Base-by-base conservation (phyloP, 768 basidiomycete genomes). In the Rubroboletus satanas region DNA sequence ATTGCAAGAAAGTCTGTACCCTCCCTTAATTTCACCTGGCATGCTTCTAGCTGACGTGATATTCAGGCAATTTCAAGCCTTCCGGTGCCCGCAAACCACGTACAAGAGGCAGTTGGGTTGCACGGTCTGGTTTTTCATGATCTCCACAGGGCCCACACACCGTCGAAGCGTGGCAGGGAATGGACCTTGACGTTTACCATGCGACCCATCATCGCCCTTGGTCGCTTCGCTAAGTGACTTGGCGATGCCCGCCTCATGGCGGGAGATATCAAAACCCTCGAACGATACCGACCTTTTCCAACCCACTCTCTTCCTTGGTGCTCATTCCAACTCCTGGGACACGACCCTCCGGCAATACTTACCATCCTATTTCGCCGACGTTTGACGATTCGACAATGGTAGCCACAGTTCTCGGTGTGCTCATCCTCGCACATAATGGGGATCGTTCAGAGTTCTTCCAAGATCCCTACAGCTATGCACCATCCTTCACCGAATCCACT, bases 371-470 rank as follows among this genome's bases (percentile, higher is more conserved):
- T 17, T 45, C 21, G 26, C 51, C 37, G 11, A 50, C 52, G 23
- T 42, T 53, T 57, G 31, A 66, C 64, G 47, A 69, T 45, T 45
- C 54, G 15, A 58, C 38, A 41, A 67, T 58, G 59, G 59, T 56
- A 42, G 52, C 67, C 38, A 57, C 18, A 54, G 83, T 90, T 59
- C 85, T 86, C 61, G 88, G 88, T 70, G 86, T 87, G 60, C 80
- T 91, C 62, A 77, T 89, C 69, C 77, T 90, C 66, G 84, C 85
- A 56, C 82, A 87, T 62, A 89, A 86, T 63, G 89, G 88, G 54
- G 88, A 88, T 73, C 83, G 88, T 58, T 74, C 74, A 61, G 81
- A 78, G 68, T 85, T 79, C 66, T 78, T 79, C 72, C 88, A 90
- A 68, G 83, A 90, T 67, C 89, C 89, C 26, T 71, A 77, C 64